A percentile compares a stretch with the other conserved stretches of the same genome.
Conservation (phyloP, 257 asterid genomes). For the Plantago elongata region DNA sequence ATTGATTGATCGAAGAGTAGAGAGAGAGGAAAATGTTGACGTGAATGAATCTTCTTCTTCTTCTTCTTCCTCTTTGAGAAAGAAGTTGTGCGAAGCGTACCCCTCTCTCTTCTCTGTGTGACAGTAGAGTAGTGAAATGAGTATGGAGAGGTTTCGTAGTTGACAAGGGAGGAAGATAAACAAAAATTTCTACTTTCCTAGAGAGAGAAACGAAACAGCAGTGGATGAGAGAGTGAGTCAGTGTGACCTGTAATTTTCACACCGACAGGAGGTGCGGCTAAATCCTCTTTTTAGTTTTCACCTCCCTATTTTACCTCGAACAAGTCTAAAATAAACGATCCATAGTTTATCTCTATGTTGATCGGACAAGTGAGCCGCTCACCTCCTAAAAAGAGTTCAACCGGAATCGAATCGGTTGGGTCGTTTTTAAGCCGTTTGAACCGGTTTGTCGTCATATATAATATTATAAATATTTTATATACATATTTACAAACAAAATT, state of each 20-base stretch:
- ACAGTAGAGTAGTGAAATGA: neutral
- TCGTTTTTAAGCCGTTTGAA: too few species aligned
- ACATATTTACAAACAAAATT: too few species aligned
- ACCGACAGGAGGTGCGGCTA: slow-evolving; percentile 7
- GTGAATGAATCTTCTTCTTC: neutral
- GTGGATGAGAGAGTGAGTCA: neutral
- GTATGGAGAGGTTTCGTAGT: neutral
- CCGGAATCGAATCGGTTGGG: too few species aligned
- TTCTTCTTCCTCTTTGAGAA: slow-evolving; percentile 13
- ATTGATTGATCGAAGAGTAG: slow-evolving; percentile 1
- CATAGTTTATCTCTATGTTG: too few species aligned
- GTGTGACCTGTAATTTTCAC: neutral
- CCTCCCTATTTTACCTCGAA: too few species aligned
- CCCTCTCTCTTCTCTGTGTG: neutral
- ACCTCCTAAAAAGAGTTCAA: too few species aligned
- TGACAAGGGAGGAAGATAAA: slow-evolving; percentile 1
- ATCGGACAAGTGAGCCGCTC: too few species aligned
- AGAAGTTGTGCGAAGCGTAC: neutral
- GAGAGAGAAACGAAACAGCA: neutral
- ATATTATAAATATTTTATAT: too few species aligned
- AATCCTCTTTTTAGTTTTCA: neutral
- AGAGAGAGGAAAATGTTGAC: neutral
- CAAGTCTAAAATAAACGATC: too few species aligned
- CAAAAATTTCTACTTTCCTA: too few species aligned
- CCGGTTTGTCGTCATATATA: too few species aligned